Base-by-base conservation (phyloP, 2,329 filamentous ascomycete species). In the Thielaviopsis punctulata region DNA sequence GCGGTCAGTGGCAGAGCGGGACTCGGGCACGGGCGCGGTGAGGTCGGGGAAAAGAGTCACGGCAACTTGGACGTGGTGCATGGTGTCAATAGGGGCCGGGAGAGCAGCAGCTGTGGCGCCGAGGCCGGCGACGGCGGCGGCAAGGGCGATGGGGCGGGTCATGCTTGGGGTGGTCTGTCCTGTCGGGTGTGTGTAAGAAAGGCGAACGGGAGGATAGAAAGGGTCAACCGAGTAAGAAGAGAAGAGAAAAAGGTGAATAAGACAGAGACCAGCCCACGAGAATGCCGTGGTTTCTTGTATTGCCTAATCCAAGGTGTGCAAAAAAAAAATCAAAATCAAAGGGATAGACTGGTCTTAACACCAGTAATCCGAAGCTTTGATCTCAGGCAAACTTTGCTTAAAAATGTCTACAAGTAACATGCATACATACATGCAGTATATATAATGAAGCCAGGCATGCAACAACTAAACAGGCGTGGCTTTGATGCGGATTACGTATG, bases 41-140 rank as follows among this genome's bases (percentile, higher is more conserved):
- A 49, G 24, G 13, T 53, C 52, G 36, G 52, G 52, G 23, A 51
- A 24, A 6, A 54, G 45, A 9, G 48, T 54, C 15, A 54, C 24
- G 21, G 51, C 52, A 18, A 54, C 49, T 12, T 45, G 45, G 19
- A 54, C 49, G 21, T 54, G 52, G 49, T 54, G 48, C 21, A 54
- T 22, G n/a, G 52, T 15, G 12, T 12, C 2, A 2, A 3, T 10
- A 8, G 49, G 44, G 41, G 52, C 44, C 22, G 48, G 45, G 8
- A 45, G 45, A 18, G 24, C 49, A 8, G 45, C 49, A 9, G 30
- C 52, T 7, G 50, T 47, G 18, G 46, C 48, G 39, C 52, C 41
- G 12, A 53, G 33, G 33, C 46, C 41, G 43, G 52, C 47, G 30
- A 36, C 30, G 23, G 52, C 39, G 23, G 47, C 47, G 18, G 47